Evolutionary conservation across 768 basidiomycete genomes (phyloP).

Genomic region (Suillus subluteus): DNA sequence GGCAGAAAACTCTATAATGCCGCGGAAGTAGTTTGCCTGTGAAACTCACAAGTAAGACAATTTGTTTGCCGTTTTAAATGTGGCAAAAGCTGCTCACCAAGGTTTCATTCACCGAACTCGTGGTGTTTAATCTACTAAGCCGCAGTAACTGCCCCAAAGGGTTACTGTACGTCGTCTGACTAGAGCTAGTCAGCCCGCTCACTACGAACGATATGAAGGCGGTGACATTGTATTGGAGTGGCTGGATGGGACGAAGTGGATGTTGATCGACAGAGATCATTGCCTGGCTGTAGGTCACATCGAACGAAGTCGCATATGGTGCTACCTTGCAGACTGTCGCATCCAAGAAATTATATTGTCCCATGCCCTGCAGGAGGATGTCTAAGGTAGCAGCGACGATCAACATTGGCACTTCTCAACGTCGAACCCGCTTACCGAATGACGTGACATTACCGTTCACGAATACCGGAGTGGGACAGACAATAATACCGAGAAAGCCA

Average conservation of each 20-base stretch:
- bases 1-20: slow-evolving; percentile 13
- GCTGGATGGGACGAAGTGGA: not conserved
- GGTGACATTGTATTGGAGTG: not conserved
- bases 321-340: not conserved
- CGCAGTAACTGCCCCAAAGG: not conserved
- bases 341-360: not conserved
- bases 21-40: slow-evolving; percentile 9
- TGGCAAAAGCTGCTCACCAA: not conserved
- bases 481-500: not conserved
- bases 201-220: not conserved
- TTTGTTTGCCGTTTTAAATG: not conserved
- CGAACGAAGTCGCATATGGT: not conserved
- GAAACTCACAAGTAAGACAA: not conserved
- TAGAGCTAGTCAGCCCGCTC: not conserved
- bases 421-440: not conserved
- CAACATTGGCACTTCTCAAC: not conserved
- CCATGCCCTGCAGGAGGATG: not conserved
- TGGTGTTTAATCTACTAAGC: not conserved
- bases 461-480: not conserved
- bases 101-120: not conserved
- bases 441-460: not conserved
- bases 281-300: not conserved
- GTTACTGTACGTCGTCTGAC: not conserved
- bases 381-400: not conserved
- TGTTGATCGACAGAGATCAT: not conserved